phyloP scores from a whole-genome alignment of 768 basidiomycete species.

The Auriculariales sp. region DNA sequence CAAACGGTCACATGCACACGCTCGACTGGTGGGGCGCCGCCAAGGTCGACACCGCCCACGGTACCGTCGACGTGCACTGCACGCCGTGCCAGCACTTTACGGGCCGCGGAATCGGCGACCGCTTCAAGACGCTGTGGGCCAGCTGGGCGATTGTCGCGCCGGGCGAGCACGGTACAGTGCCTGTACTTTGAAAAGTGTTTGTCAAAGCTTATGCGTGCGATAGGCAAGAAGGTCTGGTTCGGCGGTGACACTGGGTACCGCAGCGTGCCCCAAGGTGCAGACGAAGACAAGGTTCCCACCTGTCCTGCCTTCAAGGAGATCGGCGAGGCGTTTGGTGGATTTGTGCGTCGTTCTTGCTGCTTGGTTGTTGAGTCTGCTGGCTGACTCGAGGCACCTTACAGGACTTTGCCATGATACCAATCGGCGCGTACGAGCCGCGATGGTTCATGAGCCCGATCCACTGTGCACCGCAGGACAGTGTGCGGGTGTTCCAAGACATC shows the following conservation, averaged over 20 bases:
- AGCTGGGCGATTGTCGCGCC: slow-evolving; percentile 46
- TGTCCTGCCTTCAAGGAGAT: slow-evolving; percentile 68
- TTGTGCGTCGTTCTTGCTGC: slow-evolving; percentile 32
- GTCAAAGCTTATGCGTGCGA: slow-evolving; percentile 2
- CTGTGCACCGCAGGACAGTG: slow-evolving; percentile 52
- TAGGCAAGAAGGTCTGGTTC: slow-evolving; percentile 40
- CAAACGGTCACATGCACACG: slow-evolving; percentile 26
- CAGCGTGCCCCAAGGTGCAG: slow-evolving; percentile 27
- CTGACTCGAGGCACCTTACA: slow-evolving; percentile 18
- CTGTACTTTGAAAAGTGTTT: not conserved
- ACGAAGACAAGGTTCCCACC: slow-evolving; percentile 35
- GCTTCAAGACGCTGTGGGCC: slow-evolving; percentile 47
- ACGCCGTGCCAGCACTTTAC: slow-evolving; percentile 55
- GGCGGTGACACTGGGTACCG: slow-evolving; percentile 59
- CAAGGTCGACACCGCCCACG: slow-evolving; percentile 19
- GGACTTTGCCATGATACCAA: slow-evolving; percentile 21
- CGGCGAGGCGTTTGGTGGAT: slow-evolving; percentile 43
- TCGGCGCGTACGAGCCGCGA: slow-evolving; percentile 48
- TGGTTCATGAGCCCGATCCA: slow-evolving; percentile 44
- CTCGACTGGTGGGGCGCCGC: slow-evolving; percentile 53
- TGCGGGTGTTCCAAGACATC: slow-evolving; percentile 50
- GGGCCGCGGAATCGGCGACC: slow-evolving; percentile 32
- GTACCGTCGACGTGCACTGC: slow-evolving; percentile 34
- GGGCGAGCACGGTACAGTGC: slow-evolving; percentile 7
- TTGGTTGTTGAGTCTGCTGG: slow-evolving; percentile 27